Conservation (phyloP, 352 stramenopile genomes). For the Poterioochromonas sp. region DNA sequence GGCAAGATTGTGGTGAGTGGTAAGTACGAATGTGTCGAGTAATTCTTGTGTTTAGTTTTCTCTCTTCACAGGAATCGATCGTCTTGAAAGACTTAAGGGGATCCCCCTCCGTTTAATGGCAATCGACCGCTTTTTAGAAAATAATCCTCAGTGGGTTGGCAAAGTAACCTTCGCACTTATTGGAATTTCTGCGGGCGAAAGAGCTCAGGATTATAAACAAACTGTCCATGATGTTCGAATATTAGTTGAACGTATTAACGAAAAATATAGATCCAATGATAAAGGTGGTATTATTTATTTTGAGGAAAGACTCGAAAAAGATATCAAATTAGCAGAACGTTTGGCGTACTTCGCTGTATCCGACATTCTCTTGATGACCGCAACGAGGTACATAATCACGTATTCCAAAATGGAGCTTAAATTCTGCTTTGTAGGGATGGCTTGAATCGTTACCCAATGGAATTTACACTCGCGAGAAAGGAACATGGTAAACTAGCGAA, state of each 20-base stretch:
- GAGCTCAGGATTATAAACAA: constrained; percentile 81
- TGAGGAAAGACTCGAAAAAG: constrained; percentile 32
- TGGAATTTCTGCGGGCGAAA: constrained; percentile 54
- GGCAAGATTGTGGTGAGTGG: constrained; percentile 49
- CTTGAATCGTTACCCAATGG: constrained; percentile 71
- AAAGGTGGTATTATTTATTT: constrained; percentile 40
- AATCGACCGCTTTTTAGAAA: constrained; percentile 82
- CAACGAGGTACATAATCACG: background rate
- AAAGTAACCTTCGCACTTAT: constrained; percentile 66
- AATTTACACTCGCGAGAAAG: constrained; percentile 65
- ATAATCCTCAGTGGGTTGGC: constrained; percentile 64
- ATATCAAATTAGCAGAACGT: constrained; percentile 54
- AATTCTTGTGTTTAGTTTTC: background rate
- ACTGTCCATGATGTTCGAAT: constrained; percentile 83
- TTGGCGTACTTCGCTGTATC: constrained; percentile 61
- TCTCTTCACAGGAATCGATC: constrained; percentile 64
- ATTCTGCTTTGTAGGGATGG: constrained; percentile 62
- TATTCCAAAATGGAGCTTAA: background rate
- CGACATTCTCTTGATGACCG: constrained; percentile 58
- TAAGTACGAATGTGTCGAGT: constrained; percentile 35
- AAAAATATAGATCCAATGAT: constrained; percentile 52
- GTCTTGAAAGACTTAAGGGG: constrained; percentile 86
- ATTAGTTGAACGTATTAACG: constrained; percentile 79
- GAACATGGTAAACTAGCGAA: constrained; percentile 45
- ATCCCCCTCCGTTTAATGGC: constrained; percentile 92